These are phyloP conservation scores for Suillus fuscotomentosus DNA, from an alignment of 768 basidiomycete species.

Conservation along the genomic window DNA sequence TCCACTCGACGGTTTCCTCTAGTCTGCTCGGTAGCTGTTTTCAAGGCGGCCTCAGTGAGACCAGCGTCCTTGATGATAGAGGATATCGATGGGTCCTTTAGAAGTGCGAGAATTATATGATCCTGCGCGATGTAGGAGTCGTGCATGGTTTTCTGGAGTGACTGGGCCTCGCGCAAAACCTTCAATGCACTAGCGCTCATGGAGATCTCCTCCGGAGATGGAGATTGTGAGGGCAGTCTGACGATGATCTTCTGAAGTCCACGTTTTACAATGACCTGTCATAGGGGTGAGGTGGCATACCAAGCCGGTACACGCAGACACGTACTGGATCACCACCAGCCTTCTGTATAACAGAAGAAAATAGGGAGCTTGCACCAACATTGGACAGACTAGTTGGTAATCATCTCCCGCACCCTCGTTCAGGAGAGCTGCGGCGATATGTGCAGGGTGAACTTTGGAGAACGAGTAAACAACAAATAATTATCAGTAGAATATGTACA, in stretches of 20 bases:
- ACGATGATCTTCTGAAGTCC: conserved; percentile 75
- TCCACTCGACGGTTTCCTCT: conserved; percentile 87
- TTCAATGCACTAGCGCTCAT: conserved; percentile 56
- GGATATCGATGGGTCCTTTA: conserved; percentile 69
- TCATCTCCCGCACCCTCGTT: conserved; percentile 53
- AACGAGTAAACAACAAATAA: conserved; percentile 1
- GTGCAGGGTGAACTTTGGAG: conserved; percentile 70
- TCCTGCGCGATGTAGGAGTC: conserved; percentile 94
- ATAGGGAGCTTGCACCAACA: conserved; percentile 52
- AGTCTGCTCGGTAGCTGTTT: conserved; percentile 74
- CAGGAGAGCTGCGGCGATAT: conserved; percentile 79
- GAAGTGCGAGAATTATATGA: conserved; percentile 82
- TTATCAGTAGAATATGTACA: conserved; percentile 12
- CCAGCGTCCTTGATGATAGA: conserved; percentile 72
- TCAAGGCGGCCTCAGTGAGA: conserved; percentile 69
- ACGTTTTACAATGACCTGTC: conserved; percentile 60
- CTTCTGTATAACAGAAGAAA: conserved; percentile 73
- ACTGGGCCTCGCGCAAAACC: conserved; percentile 74
- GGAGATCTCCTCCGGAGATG: conserved; percentile 79
- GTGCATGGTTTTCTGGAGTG: conserved; percentile 78
- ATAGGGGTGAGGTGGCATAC: neutral
- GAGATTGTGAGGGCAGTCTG: conserved; percentile 78
- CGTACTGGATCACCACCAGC: conserved; percentile 85
- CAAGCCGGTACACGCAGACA: conserved; percentile 6
- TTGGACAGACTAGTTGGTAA: conserved; percentile 30